These are phyloP conservation scores for Solanum chiquidenum DNA, from an alignment of 257 asterid genomes.

Conservation along the genomic window DNA sequence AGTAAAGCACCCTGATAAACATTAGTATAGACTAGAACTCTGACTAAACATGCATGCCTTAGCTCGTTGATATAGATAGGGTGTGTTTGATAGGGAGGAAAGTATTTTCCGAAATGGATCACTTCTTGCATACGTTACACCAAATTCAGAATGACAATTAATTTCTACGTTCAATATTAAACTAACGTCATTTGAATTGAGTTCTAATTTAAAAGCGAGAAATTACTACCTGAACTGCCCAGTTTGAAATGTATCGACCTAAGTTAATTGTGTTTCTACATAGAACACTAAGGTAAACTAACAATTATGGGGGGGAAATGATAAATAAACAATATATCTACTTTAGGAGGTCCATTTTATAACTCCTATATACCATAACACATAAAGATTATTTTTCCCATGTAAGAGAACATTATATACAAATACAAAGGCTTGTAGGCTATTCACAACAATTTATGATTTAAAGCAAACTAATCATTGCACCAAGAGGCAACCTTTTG, in stretches of 20 bases:
- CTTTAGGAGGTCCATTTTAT: not conserved
- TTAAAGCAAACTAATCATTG: too few species aligned
- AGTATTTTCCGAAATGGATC: fast-evolving
- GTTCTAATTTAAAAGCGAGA: not conserved
- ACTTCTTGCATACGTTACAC: too few species aligned
- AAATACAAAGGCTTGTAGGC: too few species aligned
- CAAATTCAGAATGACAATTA: not conserved
- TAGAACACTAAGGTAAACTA: not conserved
- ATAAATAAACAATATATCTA: not conserved
- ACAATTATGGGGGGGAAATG: fast-evolving
- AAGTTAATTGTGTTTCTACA: too few species aligned
- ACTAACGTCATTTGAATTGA: fast-evolving
- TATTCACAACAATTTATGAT: too few species aligned
- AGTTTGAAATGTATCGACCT: too few species aligned
- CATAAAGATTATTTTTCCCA: too few species aligned
- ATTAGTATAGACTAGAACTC: not conserved
- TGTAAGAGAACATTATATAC: too few species aligned
- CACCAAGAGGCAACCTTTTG: not conserved
- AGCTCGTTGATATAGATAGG: not conserved
- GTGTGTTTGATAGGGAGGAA: not conserved
- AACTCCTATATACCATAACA: too few species aligned
- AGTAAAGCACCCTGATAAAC: not conserved
- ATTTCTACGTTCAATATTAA: not conserved
- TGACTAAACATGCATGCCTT: not conserved
- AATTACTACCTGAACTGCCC: fast-evolving